Base-by-base conservation (phyloP, 2,329 filamentous ascomycete genomes). In the Fusarium denticulatum region DNA sequence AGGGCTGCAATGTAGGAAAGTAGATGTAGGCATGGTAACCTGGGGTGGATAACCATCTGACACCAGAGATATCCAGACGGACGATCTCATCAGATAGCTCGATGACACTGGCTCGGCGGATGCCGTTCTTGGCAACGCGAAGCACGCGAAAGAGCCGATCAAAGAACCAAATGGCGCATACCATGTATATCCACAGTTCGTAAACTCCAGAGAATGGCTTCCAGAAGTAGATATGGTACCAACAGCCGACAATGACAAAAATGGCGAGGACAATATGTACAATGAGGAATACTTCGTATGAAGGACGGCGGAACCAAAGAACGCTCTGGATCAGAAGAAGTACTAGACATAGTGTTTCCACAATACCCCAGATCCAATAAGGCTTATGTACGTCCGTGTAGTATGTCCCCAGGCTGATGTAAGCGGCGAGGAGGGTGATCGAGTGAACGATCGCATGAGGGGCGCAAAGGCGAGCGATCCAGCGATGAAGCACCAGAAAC, bases 81-180 rank as follows among this genome's bases (percentile, higher is more conserved):
- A 52, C n/a, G 3, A 52, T 34, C 1, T 52, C 18, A 22, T 52
- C 18, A 6, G 49, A 52, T 3, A 52, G 2, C 18, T 52, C 49
- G 0, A 22, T 5, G 30, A 36, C n/a, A 20, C 0, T 26, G 5
- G 16, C 49, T 20, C 5, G 16, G 1, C 32, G 4, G 2, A 52
- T 3, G 2, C 49, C 18, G 0, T 26, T 36, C 9, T 52, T 26
- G 2, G n/a, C 13, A 6, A 52, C 13, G 4, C n/a, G 18, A 8
- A 52, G n/a, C 3, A 52, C 9, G 1, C n/a, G 49, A 3, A 52
- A 20, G n/a, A 36, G 13, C 0, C n/a, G n/a, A 26, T 52, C 49
- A 15, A 52, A 52, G n/a, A 36, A 36, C 49, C 49, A 52, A 2
- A 52, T 18, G 6, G 49, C 49, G 12, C 49, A 36, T 0, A 52